Base-by-base conservation (phyloP, 2,329 filamentous ascomycete genomes). In the Mycosphaerella sp. region DNA sequence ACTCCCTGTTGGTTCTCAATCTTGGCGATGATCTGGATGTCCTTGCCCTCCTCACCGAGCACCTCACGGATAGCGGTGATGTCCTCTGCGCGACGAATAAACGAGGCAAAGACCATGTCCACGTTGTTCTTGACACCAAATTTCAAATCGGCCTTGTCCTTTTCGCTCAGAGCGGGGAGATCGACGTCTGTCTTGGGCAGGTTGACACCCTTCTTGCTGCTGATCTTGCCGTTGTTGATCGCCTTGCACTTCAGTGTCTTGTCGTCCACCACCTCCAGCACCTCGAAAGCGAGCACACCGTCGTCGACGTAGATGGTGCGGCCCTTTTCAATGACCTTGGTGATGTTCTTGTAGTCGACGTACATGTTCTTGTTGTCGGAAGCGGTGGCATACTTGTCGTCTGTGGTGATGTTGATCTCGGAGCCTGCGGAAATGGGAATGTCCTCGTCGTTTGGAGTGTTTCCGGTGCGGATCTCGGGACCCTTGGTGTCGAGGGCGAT, bases 341-440 rank as follows among this genome's bases (percentile, higher is more conserved):
- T 96, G 76, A 98, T 97, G 81, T 98, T 98, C 85, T 95, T 95
- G 82, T 98, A 97, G 80, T 97, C 92, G 69, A 97, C 87, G 70
- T 90, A 96, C 93, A 98, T 95, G 80, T 95, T 95, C 77, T 91
- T 82, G 66, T 89, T 85, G 74, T 95, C 87, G 69, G 86, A 91
- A 55, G 83, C 76, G 54, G 86, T 87, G 66, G 86, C 87, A 74
- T 96, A 97, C 72, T 89, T 78, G 47, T 97, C 91, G 71, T 98
- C 91, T 56, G 93, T 98, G 70, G 93, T 96, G 76, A 98, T 87
- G 82, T 95, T 96, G 74, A 98, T 76, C 76, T 95, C 79, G 62
- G 84, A 82, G 66, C 92, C 92, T 49, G 84, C 87, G 64, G 82
- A 76, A 74, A 98, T 91, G 63, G 91, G 89, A 60, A 88, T 82